Evolutionary conservation across 257 asterid species (phyloP).

Genomic region (Fraxinus americana): DNA sequence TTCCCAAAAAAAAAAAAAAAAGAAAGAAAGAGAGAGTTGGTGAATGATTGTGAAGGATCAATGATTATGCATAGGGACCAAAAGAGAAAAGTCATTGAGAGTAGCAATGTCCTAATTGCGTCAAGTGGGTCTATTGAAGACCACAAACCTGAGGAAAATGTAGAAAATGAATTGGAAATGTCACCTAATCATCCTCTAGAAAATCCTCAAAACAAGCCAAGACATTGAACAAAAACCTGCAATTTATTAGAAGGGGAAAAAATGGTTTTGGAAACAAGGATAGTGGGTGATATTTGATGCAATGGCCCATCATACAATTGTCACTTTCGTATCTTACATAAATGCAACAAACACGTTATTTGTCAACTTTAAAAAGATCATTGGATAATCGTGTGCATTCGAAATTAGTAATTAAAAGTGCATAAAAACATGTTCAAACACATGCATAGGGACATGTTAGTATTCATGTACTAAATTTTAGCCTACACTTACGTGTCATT

Average conservation of each 20-base stretch:
- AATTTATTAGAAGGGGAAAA: slow-evolving; percentile 9
- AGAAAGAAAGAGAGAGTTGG: neutral
- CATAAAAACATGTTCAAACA: neutral
- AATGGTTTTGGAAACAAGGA: slow-evolving; percentile 7
- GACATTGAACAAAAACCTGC: slow-evolving; percentile 7
- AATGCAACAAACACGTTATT: slow-evolving; percentile 23
- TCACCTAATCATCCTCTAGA: slow-evolving; percentile 8
- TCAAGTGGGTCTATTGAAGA: slow-evolving; percentile 37
- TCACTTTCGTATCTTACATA: neutral
- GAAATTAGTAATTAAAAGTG: neutral
- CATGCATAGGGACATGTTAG: neutral
- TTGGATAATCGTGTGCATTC: neutral
- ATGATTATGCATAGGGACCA: slow-evolving; percentile 43
- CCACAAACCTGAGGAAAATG: slow-evolving; percentile 9
- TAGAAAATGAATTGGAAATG: slow-evolving; percentile 1
- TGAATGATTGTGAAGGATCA: slow-evolving; percentile 32
- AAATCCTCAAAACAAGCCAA: slow-evolving; percentile 7
- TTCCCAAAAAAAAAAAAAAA: no score
- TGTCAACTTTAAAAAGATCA: slow-evolving; percentile 23
- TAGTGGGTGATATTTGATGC: slow-evolving; percentile 33
- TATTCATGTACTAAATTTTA: neutral
- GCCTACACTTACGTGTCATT: neutral
- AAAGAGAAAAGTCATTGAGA: slow-evolving; percentile 36
- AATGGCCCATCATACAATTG: slow-evolving; percentile 26
- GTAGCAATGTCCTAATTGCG: slow-evolving; percentile 42